phyloP scores from a whole-genome alignment of 2,329 filamentous ascomycete genomes.

The Fusarium transvaalense region DNA sequence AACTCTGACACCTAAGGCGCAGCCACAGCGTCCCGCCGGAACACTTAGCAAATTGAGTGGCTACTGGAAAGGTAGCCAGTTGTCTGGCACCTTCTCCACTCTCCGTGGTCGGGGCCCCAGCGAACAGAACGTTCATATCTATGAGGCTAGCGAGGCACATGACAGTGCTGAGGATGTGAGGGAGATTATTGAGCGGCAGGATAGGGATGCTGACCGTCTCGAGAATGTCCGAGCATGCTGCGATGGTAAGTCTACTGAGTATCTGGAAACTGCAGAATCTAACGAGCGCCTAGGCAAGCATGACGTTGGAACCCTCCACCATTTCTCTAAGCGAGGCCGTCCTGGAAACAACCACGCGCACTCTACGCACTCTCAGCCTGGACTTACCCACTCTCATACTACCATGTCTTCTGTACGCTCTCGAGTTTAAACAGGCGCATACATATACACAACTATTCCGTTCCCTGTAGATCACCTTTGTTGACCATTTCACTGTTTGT shows the following conservation, averaged over 20 bases:
- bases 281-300: conserved; percentile 70
- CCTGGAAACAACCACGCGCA: conserved; percentile 53
- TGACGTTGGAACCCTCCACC: conserved; percentile 73
- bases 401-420: conserved; percentile 55
- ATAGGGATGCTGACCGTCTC: conserved; percentile 80
- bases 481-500: conserved; percentile 25
- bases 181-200: conserved; percentile 81
- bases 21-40: conserved; percentile 55
- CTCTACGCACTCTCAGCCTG: conserved; percentile 53
- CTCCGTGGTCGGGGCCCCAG: conserved; percentile 65
- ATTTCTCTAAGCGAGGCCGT: conserved; percentile 61
- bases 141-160: conserved; percentile 72
- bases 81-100: conserved; percentile 65
- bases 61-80: conserved; percentile 66
- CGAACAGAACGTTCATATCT: conserved; percentile 63
- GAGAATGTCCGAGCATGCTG: conserved; percentile 98
- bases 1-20: conserved; percentile 66
- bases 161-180: conserved; percentile 88
- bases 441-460: conserved; percentile 14
- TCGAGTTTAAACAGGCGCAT: conserved; percentile 49
- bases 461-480: conserved; percentile 12
- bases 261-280: conserved; percentile 34
- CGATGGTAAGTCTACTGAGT: conserved; percentile 76
- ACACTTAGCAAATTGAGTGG: conserved; percentile 71
- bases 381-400: conserved; percentile 53